These are phyloP conservation scores for Trichophyton schoenleinii DNA, from an alignment of 2,329 filamentous ascomycete genomes.

Conservation along the genomic window DNA sequence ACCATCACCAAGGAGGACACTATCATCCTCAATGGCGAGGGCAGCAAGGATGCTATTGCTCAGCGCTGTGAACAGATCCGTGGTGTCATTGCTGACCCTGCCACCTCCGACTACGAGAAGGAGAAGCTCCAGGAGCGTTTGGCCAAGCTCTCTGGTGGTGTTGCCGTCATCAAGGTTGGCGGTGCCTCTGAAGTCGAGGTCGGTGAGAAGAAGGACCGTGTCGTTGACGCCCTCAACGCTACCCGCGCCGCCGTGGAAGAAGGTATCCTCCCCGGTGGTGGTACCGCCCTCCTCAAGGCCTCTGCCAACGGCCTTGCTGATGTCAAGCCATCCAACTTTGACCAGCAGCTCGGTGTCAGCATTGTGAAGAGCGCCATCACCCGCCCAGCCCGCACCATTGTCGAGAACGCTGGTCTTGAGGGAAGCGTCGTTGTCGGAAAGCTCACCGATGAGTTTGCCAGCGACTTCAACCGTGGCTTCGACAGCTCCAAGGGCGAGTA, in stretches of 20 bases:
- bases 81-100: constrained; percentile 84
- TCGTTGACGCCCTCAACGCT: constrained; percentile 94
- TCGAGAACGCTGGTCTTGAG: constrained; percentile 95
- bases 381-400: constrained; percentile 82
- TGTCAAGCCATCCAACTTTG: constrained; percentile 87
- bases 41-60: constrained; percentile 80
- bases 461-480: constrained; percentile 96
- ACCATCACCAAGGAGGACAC: constrained; percentile 99
- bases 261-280: constrained; percentile 96
- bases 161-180: constrained; percentile 98
- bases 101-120: constrained; percentile 98
- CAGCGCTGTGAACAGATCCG: constrained; percentile 99
- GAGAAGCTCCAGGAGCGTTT: constrained; percentile 99
- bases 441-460: constrained; percentile 83
- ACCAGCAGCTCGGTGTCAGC: constrained; percentile 94
- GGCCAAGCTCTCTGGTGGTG: constrained; percentile 96
- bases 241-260: constrained; percentile 97
- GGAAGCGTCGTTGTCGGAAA: constrained; percentile 95
- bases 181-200: constrained; percentile 97
- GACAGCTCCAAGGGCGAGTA: constrained; percentile 96
- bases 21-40: constrained; percentile 93
- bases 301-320: constrained; percentile 72
- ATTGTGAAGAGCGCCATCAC: constrained; percentile 99
- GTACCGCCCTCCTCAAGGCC: constrained; percentile 95
- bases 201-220: constrained; percentile 99